phyloP scores from a whole-genome alignment of 2,329 filamentous ascomycete genomes.

The Colletotrichum musicola region DNA sequence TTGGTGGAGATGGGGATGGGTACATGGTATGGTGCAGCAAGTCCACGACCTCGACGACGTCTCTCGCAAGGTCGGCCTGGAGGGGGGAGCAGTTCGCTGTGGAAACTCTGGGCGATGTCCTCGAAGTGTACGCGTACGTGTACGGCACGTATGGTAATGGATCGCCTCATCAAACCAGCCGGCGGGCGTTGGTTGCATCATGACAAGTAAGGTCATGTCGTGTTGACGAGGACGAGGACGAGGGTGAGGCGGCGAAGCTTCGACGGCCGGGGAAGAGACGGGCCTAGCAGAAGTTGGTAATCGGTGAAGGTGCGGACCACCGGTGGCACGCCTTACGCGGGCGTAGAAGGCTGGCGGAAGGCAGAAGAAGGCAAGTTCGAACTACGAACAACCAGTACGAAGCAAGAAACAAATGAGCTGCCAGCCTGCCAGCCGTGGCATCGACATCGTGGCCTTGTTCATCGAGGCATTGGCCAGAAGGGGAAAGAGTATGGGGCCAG shows the following conservation, averaged over 20 bases:
- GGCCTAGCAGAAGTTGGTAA: slow-evolving; percentile 3
- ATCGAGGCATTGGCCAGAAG: slow-evolving; percentile 17
- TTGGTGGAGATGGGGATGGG: slow-evolving; percentile 4
- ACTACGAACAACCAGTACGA: not conserved
- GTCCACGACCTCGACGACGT: slow-evolving; percentile 10
- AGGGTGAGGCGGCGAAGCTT: not conserved
- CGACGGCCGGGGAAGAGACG: not conserved
- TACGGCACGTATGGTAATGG: not conserved
- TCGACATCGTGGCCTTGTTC: slow-evolving; percentile 2
- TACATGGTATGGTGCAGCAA: no score
- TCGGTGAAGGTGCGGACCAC: slow-evolving; percentile 1
- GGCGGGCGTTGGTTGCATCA: slow-evolving; percentile 24
- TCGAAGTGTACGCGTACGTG: not conserved
- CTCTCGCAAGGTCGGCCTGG: slow-evolving; percentile 26
- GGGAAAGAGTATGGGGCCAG: slow-evolving; percentile 13
- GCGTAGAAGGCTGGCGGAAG: not conserved
- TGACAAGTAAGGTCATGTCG: not conserved
- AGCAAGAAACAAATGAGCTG: slow-evolving; percentile 9
- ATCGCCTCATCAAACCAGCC: not conserved
- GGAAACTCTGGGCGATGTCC: slow-evolving; percentile 18
- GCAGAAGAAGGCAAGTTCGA: not conserved
- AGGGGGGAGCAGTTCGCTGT: slow-evolving; percentile 1
- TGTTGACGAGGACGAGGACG: slow-evolving; percentile 6
- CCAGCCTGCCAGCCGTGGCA: slow-evolving; percentile 3
- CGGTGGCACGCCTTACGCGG: not conserved